phyloP scores from a whole-genome alignment of 106 monocot species.

The Dioscorea zingiberensis region DNA sequence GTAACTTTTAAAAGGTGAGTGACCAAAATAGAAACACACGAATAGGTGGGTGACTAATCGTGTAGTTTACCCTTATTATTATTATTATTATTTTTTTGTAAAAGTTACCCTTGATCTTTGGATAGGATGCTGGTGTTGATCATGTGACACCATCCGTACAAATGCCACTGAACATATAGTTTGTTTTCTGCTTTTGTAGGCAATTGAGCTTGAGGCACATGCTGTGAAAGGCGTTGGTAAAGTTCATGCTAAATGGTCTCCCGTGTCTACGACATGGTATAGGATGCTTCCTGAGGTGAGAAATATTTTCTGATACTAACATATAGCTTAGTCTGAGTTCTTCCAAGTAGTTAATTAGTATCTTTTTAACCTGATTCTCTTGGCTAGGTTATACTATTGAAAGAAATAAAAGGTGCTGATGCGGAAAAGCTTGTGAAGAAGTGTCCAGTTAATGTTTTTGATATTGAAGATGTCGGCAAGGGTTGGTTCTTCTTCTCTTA shows the following conservation, averaged over 20 bases:
- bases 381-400: slow-evolving; percentile 61
- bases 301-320: neutral
- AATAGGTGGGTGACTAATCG: too few species aligned
- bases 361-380: neutral
- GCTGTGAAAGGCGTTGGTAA: slow-evolving; percentile 89
- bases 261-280: slow-evolving; percentile 95
- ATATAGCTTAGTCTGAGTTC: neutral
- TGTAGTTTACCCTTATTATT: too few species aligned
- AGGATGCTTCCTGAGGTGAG: slow-evolving; percentile 96
- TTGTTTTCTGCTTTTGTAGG: slow-evolving; percentile 23
- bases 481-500: slow-evolving; percentile 36
- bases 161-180: neutral
- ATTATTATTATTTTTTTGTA: too few species aligned
- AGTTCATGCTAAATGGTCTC: slow-evolving; percentile 98
- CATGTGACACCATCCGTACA: too few species aligned
- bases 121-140: too few species aligned
- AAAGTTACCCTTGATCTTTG: too few species aligned
- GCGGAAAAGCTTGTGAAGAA: slow-evolving; percentile 72
- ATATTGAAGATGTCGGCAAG: slow-evolving; percentile 84
- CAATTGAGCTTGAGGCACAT: slow-evolving; percentile 93
- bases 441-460: slow-evolving; percentile 80
- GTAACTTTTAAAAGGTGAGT: too few species aligned
- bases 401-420: slow-evolving; percentile 55
- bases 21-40: too few species aligned
- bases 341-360: too few species aligned